Base-by-base conservation (phyloP, 1,284 basidiomycete genomes). In the Stygiomarasmius scandens region DNA sequence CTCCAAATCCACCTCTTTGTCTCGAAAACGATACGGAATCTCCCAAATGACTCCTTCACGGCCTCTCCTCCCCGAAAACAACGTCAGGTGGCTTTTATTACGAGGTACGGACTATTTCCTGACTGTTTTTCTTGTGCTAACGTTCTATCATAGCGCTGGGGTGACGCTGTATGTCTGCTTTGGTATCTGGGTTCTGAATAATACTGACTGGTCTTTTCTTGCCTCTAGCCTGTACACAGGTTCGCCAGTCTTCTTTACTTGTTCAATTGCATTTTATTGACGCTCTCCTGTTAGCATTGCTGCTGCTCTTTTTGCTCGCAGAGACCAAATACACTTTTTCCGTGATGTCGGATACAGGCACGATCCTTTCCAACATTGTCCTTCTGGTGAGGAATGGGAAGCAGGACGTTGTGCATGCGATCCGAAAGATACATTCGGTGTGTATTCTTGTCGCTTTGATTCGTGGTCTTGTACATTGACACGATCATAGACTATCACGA, bases 1-100 rank as follows among this genome's bases (percentile, higher is more conserved):
- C n/a, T n/a, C n/a, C n/a, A n/a, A n/a, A n/a, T n/a, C n/a, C n/a
- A n/a, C n/a, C n/a, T n/a, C n/a, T n/a, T n/a, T n/a, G n/a, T n/a
- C n/a, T n/a, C n/a, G n/a, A n/a, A n/a, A n/a, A n/a, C n/a, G n/a
- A n/a, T n/a, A n/a, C n/a, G n/a, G n/a, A n/a, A n/a, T n/a, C n/a
- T n/a, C n/a, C n/a, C n/a, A n/a, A n/a, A n/a, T n/a, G n/a, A n/a
- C n/a, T n/a, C n/a, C n/a, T n/a, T n/a, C n/a, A n/a, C n/a, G n/a
- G n/a, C n/a, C n/a, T n/a, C n/a, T n/a, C n/a, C n/a, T n/a, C n/a
- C n/a, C n/a, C n/a, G n/a, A n/a, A n/a, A n/a, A n/a, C n/a, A n/a
- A n/a, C n/a, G n/a, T n/a, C n/a, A n/a, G n/a, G n/a, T 20, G 93
- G 93, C 5, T 93, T 93, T 67, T 92, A 91, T 69, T 93, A 93